phyloP scores from a whole-genome alignment of 352 stramenopile species.

The Globisporangium cystogenes region DNA sequence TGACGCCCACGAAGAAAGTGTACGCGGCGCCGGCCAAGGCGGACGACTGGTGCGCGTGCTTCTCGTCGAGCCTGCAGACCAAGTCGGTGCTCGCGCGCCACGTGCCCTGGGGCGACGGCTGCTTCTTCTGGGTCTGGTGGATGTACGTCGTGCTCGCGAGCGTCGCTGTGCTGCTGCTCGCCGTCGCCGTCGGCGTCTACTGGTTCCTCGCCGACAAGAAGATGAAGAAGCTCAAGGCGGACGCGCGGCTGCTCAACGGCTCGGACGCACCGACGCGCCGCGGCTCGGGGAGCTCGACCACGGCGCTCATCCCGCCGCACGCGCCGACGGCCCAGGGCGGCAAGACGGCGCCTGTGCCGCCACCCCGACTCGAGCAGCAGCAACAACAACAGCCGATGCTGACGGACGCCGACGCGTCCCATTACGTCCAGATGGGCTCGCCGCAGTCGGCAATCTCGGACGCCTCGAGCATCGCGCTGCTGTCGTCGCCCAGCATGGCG shows the following conservation, averaged over 20 bases:
- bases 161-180: constrained; percentile 48
- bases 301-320: constrained; percentile 20
- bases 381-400: no score
- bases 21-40: constrained; percentile 29
- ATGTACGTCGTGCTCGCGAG: constrained; percentile 75
- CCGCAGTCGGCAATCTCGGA: constrained; percentile 44
- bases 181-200: constrained; percentile 48
- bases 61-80: constrained; percentile 51
- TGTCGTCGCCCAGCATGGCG: constrained; percentile 36
- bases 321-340: constrained; percentile 18
- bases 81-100: constrained; percentile 51
- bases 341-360: constrained; percentile 1
- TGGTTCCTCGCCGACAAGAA: constrained; percentile 42
- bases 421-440: constrained; percentile 52
- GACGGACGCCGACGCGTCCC: background rate
- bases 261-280: constrained; percentile 19
- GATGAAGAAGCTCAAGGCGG: constrained; percentile 34
- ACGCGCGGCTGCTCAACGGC: constrained; percentile 15
- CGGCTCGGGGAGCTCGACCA: constrained; percentile 18
- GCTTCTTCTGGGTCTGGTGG: constrained; percentile 86
- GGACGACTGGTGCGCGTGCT: constrained; percentile 64
- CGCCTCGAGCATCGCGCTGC: constrained; percentile 55
- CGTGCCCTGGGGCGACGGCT: constrained; percentile 51
- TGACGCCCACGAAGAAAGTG: constrained; percentile 73
- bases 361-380: constrained; percentile 17